Percentiles rank a stretch among this genome's conserved stretches.
Conservation (phyloP, 108 stramenopile species). For the Phaeodactylum tricornutum region DNA sequence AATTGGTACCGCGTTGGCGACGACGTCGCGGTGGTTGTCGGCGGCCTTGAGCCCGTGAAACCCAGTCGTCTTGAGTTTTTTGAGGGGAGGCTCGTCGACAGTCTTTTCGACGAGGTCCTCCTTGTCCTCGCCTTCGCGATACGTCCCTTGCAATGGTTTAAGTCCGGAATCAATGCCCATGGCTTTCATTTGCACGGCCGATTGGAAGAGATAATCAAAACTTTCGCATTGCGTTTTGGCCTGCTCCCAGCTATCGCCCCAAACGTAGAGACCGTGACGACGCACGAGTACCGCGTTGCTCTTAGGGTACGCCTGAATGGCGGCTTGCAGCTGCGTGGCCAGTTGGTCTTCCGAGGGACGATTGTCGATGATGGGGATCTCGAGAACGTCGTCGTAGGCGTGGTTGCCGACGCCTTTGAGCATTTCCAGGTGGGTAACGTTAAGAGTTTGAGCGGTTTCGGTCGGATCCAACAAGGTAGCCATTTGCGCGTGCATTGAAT, state of each 20-base stretch:
- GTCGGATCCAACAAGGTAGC: slow-evolving; percentile 82
- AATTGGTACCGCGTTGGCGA: slow-evolving; percentile 39
- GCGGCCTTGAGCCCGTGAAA: slow-evolving; percentile 35
- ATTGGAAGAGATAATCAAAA: slow-evolving; percentile 90
- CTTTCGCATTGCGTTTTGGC: slow-evolving; percentile 94
- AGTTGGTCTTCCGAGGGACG: slow-evolving; percentile 86
- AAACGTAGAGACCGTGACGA: slow-evolving; percentile 89
- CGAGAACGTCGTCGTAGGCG: slow-evolving; percentile 79
- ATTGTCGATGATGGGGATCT: slow-evolving; percentile 96
- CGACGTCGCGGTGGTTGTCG: slow-evolving; percentile 41
- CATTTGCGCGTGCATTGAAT: slow-evolving; percentile 74
- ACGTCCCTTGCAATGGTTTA: slow-evolving; percentile 37
- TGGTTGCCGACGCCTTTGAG: slow-evolving; percentile 91
- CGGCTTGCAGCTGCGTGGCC: slow-evolving; percentile 72
- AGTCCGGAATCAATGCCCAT: slow-evolving; percentile 63
- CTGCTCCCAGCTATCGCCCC: slow-evolving; percentile 96
- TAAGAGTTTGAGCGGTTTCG: slow-evolving; percentile 39
- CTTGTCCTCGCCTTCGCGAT: slow-evolving; percentile 17
- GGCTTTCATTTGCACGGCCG: slow-evolving; percentile 54
- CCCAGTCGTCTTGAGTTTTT: slow-evolving; percentile 28
- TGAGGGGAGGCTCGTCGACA: slow-evolving; percentile 10
- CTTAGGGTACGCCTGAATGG: slow-evolving; percentile 72
- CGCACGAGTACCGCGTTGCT: slow-evolving; percentile 88
- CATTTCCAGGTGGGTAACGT: slow-evolving; percentile 93
- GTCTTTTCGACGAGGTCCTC: slow-evolving; percentile 5